Conservation (phyloP, 257 asterid genomes). For the Cynanchum wilfordii region DNA sequence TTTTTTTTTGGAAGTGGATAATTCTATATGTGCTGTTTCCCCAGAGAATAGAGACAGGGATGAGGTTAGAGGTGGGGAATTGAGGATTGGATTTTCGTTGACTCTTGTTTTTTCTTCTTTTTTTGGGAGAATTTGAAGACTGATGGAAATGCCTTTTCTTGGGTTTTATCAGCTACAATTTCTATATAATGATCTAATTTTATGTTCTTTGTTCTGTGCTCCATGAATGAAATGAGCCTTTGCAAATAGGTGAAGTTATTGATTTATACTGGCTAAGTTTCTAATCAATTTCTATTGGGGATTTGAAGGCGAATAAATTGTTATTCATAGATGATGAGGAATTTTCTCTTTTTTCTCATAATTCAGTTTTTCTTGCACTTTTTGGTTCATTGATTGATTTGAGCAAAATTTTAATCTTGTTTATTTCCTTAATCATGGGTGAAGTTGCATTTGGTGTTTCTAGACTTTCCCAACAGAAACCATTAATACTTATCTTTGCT, state of each 20-base stretch:
- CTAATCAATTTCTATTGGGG: not conserved
- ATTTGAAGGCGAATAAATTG: not conserved
- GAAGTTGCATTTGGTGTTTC: not conserved
- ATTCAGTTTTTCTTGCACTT: not conserved
- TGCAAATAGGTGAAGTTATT: not conserved
- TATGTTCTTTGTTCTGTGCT: not conserved
- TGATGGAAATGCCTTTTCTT: not conserved
- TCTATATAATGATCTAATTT: not conserved
- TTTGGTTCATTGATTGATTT: not conserved
- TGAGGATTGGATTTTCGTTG: not conserved
- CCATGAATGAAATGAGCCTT: not conserved
- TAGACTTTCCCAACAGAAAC: not conserved
- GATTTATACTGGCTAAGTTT: not conserved
- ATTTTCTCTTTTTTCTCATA: not conserved
- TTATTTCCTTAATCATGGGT: not conserved
- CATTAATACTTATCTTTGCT: not conserved
- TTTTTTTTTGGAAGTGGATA: not conserved
- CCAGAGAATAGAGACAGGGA: not conserved
- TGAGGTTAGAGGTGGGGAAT: not conserved
- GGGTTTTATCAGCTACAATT: not conserved
- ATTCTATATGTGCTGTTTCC: not conserved
- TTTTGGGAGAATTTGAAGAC: not conserved
- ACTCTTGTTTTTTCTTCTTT: not conserved
- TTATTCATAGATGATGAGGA: not conserved
- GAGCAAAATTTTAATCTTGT: not conserved